These are phyloP conservation scores for Plantago rigida DNA, from an alignment of 305 asterid species.

Conservation along the genomic window DNA sequence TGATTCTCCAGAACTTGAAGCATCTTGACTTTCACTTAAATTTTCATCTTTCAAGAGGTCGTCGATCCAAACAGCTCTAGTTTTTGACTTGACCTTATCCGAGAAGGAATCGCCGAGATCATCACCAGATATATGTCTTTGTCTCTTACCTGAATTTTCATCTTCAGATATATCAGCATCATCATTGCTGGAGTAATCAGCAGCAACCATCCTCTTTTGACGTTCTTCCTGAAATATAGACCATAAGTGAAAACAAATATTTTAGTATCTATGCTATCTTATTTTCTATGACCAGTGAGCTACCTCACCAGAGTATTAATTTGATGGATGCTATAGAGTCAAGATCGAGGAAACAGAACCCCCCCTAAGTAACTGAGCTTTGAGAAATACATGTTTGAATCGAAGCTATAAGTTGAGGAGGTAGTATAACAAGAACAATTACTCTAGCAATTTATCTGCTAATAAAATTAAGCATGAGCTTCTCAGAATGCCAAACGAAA, in stretches of 20 bases:
- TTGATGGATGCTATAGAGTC: no score
- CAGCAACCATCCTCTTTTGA: constrained; percentile 66
- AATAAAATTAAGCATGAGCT: no score
- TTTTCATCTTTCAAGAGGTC: constrained; percentile 39
- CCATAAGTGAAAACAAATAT: constrained; percentile 19
- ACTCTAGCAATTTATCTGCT: no score
- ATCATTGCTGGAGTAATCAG: constrained; percentile 62
- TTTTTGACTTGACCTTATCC: constrained; percentile 34
- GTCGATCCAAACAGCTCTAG: constrained; percentile 58
- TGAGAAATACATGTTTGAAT: no score
- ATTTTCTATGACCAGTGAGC: neutral
- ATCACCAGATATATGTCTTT: constrained; percentile 68
- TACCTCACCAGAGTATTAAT: neutral
- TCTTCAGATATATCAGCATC: constrained; percentile 50
- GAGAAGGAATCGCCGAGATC: constrained; percentile 85
- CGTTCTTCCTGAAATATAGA: constrained; percentile 61
- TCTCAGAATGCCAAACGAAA: no score
- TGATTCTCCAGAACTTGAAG: constrained; percentile 40
- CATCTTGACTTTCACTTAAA: constrained; percentile 38
- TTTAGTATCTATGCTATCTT: neutral
- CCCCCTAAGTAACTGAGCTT: no score
- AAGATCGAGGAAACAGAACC: no score
- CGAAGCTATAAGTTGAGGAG: no score
- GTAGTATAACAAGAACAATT: no score
- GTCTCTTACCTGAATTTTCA: constrained; percentile 33